Percentiles rank a stretch among this genome's conserved stretches.
Conservation (phyloP, 768 basidiomycete genomes). For the Neoboletus subvelutipes region DNA sequence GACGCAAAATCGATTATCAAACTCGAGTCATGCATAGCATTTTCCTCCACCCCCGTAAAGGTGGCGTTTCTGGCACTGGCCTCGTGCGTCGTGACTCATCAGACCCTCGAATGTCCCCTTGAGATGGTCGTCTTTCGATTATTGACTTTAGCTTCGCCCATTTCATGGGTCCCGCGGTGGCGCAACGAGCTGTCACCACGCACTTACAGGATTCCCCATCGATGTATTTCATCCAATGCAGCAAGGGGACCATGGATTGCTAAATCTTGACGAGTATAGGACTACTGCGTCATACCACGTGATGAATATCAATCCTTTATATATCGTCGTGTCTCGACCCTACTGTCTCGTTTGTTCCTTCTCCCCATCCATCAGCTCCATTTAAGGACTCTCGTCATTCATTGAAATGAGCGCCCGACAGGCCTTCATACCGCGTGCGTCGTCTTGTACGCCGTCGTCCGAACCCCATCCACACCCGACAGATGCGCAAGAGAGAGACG, state of each 20-base stretch:
- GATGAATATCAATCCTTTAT: constrained; percentile 4
- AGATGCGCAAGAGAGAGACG: constrained; percentile 6
- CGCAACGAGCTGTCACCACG: neutral
- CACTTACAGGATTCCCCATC: neutral
- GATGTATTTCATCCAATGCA: neutral
- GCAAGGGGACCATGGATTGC: neutral
- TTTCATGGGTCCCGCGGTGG: neutral
- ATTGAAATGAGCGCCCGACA: constrained; percentile 28
- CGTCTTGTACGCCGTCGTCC: constrained; percentile 10
- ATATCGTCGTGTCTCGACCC: neutral
- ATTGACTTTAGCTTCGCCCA: neutral
- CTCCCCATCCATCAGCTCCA: neutral
- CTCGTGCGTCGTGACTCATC: neutral
- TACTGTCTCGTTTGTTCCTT: neutral
- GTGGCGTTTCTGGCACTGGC: no score
- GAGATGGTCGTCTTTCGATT: neutral
- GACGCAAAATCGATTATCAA: neutral
- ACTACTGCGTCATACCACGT: constrained; percentile 10
- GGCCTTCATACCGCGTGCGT: constrained; percentile 23
- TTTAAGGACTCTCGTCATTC: neutral
- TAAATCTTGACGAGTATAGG: neutral
- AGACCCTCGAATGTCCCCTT: neutral
- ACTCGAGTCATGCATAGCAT: neutral
- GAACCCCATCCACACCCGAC: constrained; percentile 5
- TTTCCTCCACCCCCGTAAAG: no score